Percentiles rank a stretch among this genome's conserved stretches.
Evolutionary conservation across 225 moss, liverwort and hornwort species (phyloP).

Genomic region (Straminergon stramineum): DNA sequence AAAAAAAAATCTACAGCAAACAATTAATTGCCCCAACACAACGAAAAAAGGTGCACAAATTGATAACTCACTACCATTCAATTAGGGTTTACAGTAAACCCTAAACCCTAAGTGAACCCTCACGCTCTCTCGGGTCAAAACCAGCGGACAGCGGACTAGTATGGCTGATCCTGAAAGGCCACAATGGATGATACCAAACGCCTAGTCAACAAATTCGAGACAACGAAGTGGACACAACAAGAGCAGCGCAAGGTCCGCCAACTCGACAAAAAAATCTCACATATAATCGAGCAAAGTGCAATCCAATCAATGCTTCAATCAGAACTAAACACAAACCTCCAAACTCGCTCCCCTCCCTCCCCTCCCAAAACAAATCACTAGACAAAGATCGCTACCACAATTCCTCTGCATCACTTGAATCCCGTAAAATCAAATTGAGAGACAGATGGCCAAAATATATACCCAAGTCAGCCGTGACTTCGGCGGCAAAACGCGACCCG

Average conservation of each 20-base stretch:
- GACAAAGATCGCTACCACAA: not conserved
- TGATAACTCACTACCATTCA: not conserved
- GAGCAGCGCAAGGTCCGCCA: not conserved
- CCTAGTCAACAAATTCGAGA: not conserved
- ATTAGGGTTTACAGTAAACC: constrained; percentile 1
- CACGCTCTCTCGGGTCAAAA: not conserved
- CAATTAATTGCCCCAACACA: not conserved
- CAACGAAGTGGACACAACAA: not conserved
- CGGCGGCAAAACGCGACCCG: constrained; percentile 24
- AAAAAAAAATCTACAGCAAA: not conserved
- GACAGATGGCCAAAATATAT: not conserved
- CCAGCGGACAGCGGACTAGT: not conserved
- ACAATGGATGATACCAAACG: not conserved
- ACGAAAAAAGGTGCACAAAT: not conserved
- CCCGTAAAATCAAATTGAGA: not conserved
- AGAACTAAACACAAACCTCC: not conserved
- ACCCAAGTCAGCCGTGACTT: constrained; percentile 48
- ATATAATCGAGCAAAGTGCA: not conserved
- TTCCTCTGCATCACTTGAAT: not conserved
- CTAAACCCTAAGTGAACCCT: constrained; percentile 4
- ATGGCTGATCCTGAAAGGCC: not conserved
- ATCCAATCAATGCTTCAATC: not conserved
- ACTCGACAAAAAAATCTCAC: not conserved
- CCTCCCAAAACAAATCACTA: not conserved
- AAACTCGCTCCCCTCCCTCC: not conserved